phyloP scores from a whole-genome alignment of 2,329 filamentous ascomycete genomes.

The Diaporthe batatas region DNA sequence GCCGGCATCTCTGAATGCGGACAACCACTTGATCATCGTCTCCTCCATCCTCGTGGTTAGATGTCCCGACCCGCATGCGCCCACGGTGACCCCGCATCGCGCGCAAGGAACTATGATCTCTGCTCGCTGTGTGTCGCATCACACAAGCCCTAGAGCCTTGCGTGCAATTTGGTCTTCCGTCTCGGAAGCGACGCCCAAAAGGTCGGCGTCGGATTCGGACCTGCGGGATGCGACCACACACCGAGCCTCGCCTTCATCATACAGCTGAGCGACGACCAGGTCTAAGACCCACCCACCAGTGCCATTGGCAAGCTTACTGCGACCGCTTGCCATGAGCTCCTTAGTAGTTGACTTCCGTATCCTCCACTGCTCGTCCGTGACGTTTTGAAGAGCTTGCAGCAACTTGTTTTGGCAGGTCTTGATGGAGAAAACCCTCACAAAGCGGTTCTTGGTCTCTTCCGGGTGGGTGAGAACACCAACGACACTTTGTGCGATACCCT shows the following conservation, averaged over 20 bases:
- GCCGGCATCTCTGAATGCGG: not conserved
- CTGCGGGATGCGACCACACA: slow-evolving; percentile 46
- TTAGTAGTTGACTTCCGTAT: slow-evolving; percentile 36
- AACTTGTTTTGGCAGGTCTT: slow-evolving; percentile 40
- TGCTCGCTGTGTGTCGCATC: not conserved
- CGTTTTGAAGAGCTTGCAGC: slow-evolving; percentile 46
- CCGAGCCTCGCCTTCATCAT: slow-evolving; percentile 48
- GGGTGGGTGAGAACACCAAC: slow-evolving; percentile 62
- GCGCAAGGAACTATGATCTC: not conserved
- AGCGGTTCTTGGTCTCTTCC: slow-evolving; percentile 66
- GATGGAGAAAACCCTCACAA: slow-evolving; percentile 60
- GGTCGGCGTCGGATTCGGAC: slow-evolving; percentile 46
- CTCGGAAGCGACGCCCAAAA: slow-evolving; percentile 49
- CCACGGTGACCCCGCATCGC: not conserved
- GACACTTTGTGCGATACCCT: slow-evolving; percentile 61
- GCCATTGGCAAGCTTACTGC: slow-evolving; percentile 45
- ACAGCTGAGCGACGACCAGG: slow-evolving; percentile 50
- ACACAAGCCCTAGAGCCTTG: slow-evolving; percentile 43
- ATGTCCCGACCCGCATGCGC: slow-evolving; percentile 6
- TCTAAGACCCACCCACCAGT: slow-evolving; percentile 47
- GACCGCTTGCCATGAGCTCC: slow-evolving; percentile 32
- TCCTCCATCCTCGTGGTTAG: not conserved
- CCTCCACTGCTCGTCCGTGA: slow-evolving; percentile 45
- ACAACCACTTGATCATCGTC: not conserved
- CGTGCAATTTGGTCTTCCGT: slow-evolving; percentile 46